These are phyloP conservation scores for Geotrichum citri-aurantii DNA, from an alignment of 1,139 yeast genomes.

Conservation along the genomic window DNA sequence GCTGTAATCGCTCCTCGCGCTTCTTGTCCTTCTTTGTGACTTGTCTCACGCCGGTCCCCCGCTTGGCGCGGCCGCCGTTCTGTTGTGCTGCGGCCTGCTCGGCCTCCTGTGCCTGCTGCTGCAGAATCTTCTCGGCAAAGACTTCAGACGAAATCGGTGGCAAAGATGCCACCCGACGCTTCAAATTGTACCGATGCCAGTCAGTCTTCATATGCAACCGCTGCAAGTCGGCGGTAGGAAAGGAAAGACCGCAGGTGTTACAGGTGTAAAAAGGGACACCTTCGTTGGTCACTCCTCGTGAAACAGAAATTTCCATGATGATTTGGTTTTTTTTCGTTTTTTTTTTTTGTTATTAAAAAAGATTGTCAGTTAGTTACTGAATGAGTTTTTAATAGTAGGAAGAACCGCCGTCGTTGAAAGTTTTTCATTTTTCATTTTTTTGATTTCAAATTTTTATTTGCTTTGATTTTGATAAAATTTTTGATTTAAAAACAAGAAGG, in stretches of 20 bases:
- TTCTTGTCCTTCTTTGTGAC: constrained; percentile 37
- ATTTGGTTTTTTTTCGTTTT: neutral
- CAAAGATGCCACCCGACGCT: constrained; percentile 81
- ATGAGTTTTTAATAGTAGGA: neutral
- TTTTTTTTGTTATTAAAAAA: neutral
- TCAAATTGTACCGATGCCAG: constrained; percentile 91
- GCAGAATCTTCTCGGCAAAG: constrained; percentile 69
- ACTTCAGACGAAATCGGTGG: constrained; percentile 75
- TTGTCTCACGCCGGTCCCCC: constrained; percentile 32
- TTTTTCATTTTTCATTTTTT: too few species aligned
- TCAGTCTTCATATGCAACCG: constrained; percentile 92
- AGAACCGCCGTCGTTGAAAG: too few species aligned
- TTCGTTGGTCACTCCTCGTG: constrained; percentile 17
- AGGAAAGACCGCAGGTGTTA: constrained; percentile 77
- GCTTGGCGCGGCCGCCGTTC: constrained; percentile 28
- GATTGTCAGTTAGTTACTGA: neutral
- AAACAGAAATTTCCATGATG: constrained; percentile 19
- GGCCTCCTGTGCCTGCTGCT: constrained; percentile 34
- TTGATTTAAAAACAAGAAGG: neutral
- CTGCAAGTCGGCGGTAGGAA: constrained; percentile 73
- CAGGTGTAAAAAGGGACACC: constrained; percentile 51
- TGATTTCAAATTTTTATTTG: neutral
- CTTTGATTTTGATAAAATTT: neutral
- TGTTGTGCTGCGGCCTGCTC: constrained; percentile 42
- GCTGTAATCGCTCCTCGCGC: constrained; percentile 32